Percentiles rank a stretch among this genome's conserved stretches.
Conservation (phyloP, 768 basidiomycete genomes). For the Gloeopeniophorella convolvens region DNA sequence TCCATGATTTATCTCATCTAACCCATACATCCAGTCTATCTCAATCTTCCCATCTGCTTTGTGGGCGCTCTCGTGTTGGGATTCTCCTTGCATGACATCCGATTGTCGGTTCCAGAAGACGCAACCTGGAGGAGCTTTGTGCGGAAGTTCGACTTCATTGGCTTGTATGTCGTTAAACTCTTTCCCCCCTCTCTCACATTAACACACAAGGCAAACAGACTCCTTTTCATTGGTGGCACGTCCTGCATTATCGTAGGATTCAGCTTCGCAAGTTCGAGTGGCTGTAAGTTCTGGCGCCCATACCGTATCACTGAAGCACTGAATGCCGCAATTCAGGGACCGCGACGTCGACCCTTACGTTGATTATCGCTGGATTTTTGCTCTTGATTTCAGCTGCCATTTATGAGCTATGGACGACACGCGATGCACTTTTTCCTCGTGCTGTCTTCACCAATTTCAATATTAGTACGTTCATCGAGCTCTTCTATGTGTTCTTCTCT, state of each 20-base stretch:
- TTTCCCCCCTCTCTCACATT: constrained; percentile 17
- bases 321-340: constrained; percentile 43
- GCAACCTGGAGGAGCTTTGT: constrained; percentile 52
- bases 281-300: constrained; percentile 46
- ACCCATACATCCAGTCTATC: constrained; percentile 48
- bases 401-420: constrained; percentile 60
- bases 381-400: constrained; percentile 53
- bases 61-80: constrained; percentile 51
- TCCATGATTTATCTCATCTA: constrained; percentile 18
- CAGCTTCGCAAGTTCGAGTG: constrained; percentile 60
- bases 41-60: constrained; percentile 73
- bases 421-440: constrained; percentile 68
- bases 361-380: constrained; percentile 50
- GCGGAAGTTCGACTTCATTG: constrained; percentile 66
- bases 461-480: constrained; percentile 39
- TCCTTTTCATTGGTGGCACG: constrained; percentile 70
- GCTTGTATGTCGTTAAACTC: constrained; percentile 49
- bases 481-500: constrained; percentile 3
- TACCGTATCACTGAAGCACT: background rate
- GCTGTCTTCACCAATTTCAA: constrained; percentile 53
- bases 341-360: constrained; percentile 50
- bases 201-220: constrained; percentile 33
- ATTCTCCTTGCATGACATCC: constrained; percentile 53
- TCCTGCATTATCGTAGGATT: constrained; percentile 72
- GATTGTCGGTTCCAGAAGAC: constrained; percentile 37